phyloP scores from a whole-genome alignment of 768 basidiomycete species.

The Trametes meyenii region DNA sequence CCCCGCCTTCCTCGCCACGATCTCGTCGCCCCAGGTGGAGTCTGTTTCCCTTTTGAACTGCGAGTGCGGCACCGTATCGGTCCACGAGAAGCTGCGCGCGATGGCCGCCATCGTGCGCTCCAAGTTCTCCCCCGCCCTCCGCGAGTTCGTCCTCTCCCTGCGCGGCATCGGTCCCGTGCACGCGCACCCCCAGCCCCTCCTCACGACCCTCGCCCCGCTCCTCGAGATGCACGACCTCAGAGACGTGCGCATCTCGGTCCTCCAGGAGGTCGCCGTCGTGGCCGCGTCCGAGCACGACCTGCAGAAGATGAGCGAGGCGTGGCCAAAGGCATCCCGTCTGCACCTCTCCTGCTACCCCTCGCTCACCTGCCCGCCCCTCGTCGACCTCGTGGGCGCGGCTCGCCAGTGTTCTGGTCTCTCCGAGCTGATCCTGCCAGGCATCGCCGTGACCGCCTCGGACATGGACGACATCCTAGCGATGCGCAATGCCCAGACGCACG shows the following conservation, averaged over 20 bases:
- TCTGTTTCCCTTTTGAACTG: conserved; percentile 6
- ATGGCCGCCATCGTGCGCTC: conserved; percentile 6
- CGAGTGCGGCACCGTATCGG: conserved; percentile 1
- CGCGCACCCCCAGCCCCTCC: conserved; percentile 1
- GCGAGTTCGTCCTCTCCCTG: conserved; percentile 3
- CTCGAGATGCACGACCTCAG: conserved; percentile 13
- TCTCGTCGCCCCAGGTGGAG: conserved; percentile 6
- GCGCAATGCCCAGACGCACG: not conserved
- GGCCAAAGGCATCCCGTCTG: conserved; percentile 14
- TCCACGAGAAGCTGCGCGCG: not conserved
- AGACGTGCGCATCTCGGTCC: conserved; percentile 3
- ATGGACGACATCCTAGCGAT: not conserved
- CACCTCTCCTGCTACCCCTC: conserved; percentile 2
- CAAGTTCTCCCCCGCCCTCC: conserved; percentile 2
- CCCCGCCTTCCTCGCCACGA: conserved; percentile 5
- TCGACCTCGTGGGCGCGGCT: conserved; percentile 1
- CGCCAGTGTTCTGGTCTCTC: conserved; percentile 5
- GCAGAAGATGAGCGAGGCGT: conserved; percentile 7
- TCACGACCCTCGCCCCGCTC: conserved; percentile 6
- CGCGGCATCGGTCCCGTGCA: not conserved
- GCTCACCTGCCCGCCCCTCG: not conserved
- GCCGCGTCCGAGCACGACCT: conserved; percentile 14
- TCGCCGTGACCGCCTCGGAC: conserved; percentile 6
- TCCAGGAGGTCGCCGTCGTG: not conserved
- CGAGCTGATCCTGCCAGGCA: conserved; percentile 10